These are phyloP conservation scores for Xerocomellus chrysenteron DNA, from an alignment of 768 basidiomycete genomes.

Conservation along the genomic window DNA sequence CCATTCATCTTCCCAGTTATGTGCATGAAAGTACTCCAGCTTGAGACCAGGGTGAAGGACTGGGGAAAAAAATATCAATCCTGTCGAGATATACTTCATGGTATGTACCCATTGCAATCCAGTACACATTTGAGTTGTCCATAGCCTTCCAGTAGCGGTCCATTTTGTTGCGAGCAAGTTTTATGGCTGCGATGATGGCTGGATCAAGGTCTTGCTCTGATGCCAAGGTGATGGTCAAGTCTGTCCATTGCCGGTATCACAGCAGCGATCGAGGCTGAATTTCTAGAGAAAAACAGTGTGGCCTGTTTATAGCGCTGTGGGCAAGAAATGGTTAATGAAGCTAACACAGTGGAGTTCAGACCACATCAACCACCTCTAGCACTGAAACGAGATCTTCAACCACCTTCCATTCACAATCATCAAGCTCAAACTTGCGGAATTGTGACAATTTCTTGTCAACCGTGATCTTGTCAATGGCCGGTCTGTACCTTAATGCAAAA, in stretches of 20 bases:
- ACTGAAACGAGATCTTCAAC: neutral
- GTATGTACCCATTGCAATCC: neutral
- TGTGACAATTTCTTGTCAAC: neutral
- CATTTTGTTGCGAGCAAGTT: neutral
- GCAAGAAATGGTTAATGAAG: too few relatives aligned
- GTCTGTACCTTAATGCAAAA: neutral
- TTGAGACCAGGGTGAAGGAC: too few relatives aligned
- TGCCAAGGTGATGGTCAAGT: neutral
- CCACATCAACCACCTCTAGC: too few relatives aligned
- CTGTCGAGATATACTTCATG: too few relatives aligned
- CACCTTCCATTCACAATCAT: neutral
- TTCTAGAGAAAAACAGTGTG: neutral
- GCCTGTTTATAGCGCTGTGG: neutral
- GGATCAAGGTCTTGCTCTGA: neutral
- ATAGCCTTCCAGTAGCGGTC: neutral
- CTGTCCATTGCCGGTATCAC: conserved; percentile 1
- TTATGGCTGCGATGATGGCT: neutral
- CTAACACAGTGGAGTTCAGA: too few relatives aligned
- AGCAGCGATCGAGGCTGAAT: neutral
- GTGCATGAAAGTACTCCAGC: neutral
- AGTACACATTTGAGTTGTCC: neutral
- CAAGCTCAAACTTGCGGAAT: neutral
- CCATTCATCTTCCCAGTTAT: neutral
- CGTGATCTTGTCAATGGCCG: neutral
- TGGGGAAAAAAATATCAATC: too few relatives aligned